phyloP scores from a whole-genome alignment of 306 rosid species.

The Vicia sativa region DNA sequence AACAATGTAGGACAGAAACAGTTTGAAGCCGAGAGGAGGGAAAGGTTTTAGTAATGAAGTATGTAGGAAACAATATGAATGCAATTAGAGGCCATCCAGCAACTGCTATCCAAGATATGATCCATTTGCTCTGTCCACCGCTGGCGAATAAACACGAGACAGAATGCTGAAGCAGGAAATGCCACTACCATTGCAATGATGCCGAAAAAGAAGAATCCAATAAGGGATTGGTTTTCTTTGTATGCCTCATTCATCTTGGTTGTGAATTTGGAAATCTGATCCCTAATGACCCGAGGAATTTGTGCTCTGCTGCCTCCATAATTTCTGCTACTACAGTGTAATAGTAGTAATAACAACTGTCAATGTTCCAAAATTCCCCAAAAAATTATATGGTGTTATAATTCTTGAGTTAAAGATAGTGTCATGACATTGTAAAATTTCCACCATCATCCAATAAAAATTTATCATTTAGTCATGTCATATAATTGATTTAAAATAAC shows the following conservation, averaged over 20 bases:
- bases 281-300: slow-evolving; percentile 47
- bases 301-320: slow-evolving; percentile 56
- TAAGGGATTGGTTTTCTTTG: slow-evolving; percentile 68
- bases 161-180: slow-evolving; percentile 85
- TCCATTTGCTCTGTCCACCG: slow-evolving; percentile 93
- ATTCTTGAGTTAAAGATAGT: too few species aligned
- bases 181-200: slow-evolving; percentile 81
- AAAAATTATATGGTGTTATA: too few species aligned
- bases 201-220: slow-evolving; percentile 75
- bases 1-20: slow-evolving; percentile 55
- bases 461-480: too few species aligned
- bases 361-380: too few species aligned
- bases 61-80: slow-evolving; percentile 68
- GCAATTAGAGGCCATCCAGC: slow-evolving; percentile 91
- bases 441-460: too few species aligned
- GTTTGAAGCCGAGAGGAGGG: slow-evolving; percentile 59
- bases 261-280: slow-evolving; percentile 47
- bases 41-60: slow-evolving; percentile 47
- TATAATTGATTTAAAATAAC: too few species aligned
- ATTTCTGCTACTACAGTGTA: slow-evolving; percentile 37
- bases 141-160: slow-evolving; percentile 76
- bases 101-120: slow-evolving; percentile 92
- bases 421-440: too few species aligned
- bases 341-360: background rate
- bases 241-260: slow-evolving; percentile 47